Conservation (phyloP, 495 filamentous ascomycete genomes). For the Penicillium desertorum region DNA sequence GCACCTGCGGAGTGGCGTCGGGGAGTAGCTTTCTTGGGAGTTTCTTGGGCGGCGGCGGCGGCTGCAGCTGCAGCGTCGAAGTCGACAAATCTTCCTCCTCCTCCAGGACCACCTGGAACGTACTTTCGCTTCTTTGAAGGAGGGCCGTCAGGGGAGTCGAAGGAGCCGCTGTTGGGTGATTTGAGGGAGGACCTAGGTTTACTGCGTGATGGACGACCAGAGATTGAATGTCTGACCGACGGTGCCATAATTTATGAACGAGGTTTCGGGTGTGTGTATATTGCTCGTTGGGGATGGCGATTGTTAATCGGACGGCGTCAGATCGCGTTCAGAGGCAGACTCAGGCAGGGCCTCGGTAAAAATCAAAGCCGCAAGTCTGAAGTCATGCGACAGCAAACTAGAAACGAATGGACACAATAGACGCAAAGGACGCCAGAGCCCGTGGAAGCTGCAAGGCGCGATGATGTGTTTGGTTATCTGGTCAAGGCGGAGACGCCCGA, state of each 20-base stretch:
- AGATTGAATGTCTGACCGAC: slow-evolving; percentile 27
- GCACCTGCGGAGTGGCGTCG: slow-evolving; percentile 30
- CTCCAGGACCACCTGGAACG: slow-evolving; percentile 77
- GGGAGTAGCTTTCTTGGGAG: slow-evolving; percentile 19
- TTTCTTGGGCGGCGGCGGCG: background rate
- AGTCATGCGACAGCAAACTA: slow-evolving; percentile 4
- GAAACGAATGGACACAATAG: slow-evolving; percentile 5
- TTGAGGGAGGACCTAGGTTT: slow-evolving; percentile 37
- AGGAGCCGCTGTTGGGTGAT: slow-evolving; percentile 31
- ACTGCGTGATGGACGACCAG: slow-evolving; percentile 36
- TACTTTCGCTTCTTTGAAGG: slow-evolving; percentile 60
- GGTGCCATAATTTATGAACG: slow-evolving; percentile 25
- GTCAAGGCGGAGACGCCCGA: slow-evolving; percentile 30
- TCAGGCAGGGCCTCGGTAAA: slow-evolving; percentile 2
- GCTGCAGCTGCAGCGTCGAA: slow-evolving; percentile 39
- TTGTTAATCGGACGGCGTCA: slow-evolving; percentile 27
- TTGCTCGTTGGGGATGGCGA: slow-evolving; percentile 20
- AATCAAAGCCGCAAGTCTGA: background rate
- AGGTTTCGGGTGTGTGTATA: slow-evolving; percentile 13
- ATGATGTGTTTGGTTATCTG: slow-evolving; percentile 23
- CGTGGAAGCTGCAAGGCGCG: slow-evolving; percentile 9
- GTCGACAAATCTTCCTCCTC: slow-evolving; percentile 74
- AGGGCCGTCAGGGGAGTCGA: slow-evolving; percentile 44
- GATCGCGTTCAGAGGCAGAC: slow-evolving; percentile 23
- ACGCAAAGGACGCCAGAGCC: slow-evolving; percentile 7